Base-by-base conservation (phyloP, 164 flowering plant species). In the Sedum album region DNA sequence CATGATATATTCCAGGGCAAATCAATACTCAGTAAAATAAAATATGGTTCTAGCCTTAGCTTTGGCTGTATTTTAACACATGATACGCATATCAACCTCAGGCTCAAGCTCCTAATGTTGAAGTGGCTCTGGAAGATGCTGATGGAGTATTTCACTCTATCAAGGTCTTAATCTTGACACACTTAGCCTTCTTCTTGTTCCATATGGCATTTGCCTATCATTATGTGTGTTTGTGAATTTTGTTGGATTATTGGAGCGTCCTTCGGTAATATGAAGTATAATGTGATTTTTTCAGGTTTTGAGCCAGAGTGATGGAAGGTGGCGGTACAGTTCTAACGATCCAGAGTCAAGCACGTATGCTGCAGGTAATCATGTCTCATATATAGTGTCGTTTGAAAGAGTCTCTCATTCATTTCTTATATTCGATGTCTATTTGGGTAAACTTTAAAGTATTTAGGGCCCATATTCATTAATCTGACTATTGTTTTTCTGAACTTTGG, bases 241-340 rank as follows among this genome's bases (percentile, higher is more conserved):
- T 26, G n/a, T 20, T 35, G 0, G 46, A 15, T 21, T 28, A n/a
- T 20, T 64, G 0, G 46, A 21, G 18, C 10, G 21, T 28, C n/a
- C 39, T 4, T 23, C 35, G 21, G 20, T 15, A 14, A 55, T 10
- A 25, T 55, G 18, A 55, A n/a, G 17, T 9, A 25, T 26, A 15
- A 25, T 55, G 31, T 26, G 31, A 55, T 25, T 9, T 55, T 55
- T 4, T 26, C 85, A 92, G 98, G 83, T 94, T 68, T 80, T 92
- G 60, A 88, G 97, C 80, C 97, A 91, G 74, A 92, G 96, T 83
- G 99, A 90, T 84, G 99, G 99, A 73, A 83, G 85, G 73, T 95
- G 97, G 99, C 95, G 96, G 66, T 81, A 78, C 57, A 82, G 85
- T 76, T 86, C 88, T 70, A 83, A 76, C 70, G 83, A 89, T 70